phyloP scores from a whole-genome alignment of 2,329 filamentous ascomycete genomes.

The Penicillium sp. region DNA sequence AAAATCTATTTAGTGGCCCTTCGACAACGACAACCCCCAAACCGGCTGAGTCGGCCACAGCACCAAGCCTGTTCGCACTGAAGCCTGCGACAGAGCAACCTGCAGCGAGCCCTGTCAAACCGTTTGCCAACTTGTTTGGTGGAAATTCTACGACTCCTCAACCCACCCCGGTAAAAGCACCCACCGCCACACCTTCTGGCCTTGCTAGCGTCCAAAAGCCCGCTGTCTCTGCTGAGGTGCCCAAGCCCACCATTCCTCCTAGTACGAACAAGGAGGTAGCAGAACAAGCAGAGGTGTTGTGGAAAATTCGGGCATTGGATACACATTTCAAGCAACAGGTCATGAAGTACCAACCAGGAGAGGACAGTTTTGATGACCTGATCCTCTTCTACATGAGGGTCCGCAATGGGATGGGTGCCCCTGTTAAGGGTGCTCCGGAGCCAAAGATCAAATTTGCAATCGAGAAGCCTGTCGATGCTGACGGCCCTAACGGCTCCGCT shows the following conservation, averaged over 20 bases:
- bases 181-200: constrained; percentile 4
- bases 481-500: constrained; percentile 13
- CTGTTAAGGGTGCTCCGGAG: constrained; percentile 29
- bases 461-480: background rate
- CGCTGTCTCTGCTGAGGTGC: constrained; percentile 1
- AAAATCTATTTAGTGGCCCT: constrained; percentile 35
- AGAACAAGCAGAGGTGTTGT: constrained; percentile 28
- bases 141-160: constrained; percentile 23
- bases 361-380: constrained; percentile 40
- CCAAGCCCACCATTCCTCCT: constrained; percentile 26
- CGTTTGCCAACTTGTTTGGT: constrained; percentile 28
- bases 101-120: background rate
- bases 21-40: background rate
- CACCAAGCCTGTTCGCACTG: constrained; percentile 27
- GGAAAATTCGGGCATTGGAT: constrained; percentile 42
- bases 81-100: constrained; percentile 9
- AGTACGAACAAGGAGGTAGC: constrained; percentile 24
- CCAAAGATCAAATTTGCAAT: background rate
- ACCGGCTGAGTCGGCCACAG: constrained; percentile 14
- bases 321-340: constrained; percentile 40
- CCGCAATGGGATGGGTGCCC: constrained; percentile 43
- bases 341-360: constrained; percentile 36
- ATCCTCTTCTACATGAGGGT: constrained; percentile 45
- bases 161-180: background rate
- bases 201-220: constrained; percentile 23